Evolutionary conservation across 139 green algal genomes (phyloP), one percentile per base, ranked within the genome.

Genomic region (Ettlia oleoabundans): DNA sequence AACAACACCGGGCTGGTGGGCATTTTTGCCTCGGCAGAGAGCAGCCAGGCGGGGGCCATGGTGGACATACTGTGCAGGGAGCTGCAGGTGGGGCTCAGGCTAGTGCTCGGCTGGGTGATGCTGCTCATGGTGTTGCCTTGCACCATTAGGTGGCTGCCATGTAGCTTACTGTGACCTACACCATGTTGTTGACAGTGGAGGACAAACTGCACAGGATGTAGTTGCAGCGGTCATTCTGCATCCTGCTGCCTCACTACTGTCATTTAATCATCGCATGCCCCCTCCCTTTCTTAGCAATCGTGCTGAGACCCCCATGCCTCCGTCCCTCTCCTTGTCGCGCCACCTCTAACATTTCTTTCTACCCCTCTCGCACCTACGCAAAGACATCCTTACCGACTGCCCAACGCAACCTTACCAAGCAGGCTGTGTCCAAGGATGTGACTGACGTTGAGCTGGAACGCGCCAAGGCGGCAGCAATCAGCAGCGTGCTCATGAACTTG

Each of bases 401-500:
- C 38, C 7, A 37, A 35, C 40, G 24, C 28, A 35, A 4, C n/a
- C 42, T 42, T 7, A 4, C 13, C 74, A 26, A 53, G 15, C 80
- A 88, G 78, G 87, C 89, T 21, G 47, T 98, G 62, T 82, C 93
- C 15, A 88, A 85, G 70, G 77, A 84, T 38, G 87, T 96, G 52
- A 84, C 78, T 32, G 86, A 88, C 1, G 87, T 88, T 41, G 95
- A 99, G 88, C 85, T 99, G 55, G 88, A 93, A 73, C 89, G 96
- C 26, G 97, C 97, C 81, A 98, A 98, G 93, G 72, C 83, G 15
- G 91, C 94, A 8, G 87, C 93, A 21, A 78, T 94, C 38, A 91
- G 83, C 61, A 85, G 90, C 62, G 94, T 99, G 42, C 88, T 95
- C 37, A 98, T 97, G 86, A 98, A 98, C 81, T 91, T 99, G 35